Evolutionary conservation across 176 grass and related monocot species (phyloP).

Genomic region (Hsuehochloa calcarea): DNA sequence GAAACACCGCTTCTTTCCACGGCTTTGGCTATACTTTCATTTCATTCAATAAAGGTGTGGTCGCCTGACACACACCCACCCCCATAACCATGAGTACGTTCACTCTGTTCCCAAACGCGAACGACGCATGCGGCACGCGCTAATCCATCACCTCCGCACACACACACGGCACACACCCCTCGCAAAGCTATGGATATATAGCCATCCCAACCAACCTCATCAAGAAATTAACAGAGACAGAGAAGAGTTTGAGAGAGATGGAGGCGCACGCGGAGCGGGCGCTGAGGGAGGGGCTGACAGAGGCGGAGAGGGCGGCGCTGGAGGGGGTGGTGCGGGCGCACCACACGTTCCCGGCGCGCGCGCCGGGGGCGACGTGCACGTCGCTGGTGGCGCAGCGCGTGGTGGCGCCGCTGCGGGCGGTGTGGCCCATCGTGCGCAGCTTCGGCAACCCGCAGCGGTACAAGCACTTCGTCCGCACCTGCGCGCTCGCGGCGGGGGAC

Average conservation of each 20-base stretch:
- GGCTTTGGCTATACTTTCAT: no score
- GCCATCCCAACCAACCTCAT: no score
- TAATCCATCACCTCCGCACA: no score
- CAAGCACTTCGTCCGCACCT: slow-evolving; percentile 97
- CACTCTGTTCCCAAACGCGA: no score
- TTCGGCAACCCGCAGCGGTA: slow-evolving; percentile 82
- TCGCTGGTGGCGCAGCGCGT: slow-evolving; percentile 85
- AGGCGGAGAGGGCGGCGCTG: slow-evolving; percentile 27
- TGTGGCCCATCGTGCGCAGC: slow-evolving; percentile 83
- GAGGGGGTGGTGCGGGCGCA: slow-evolving; percentile 47
- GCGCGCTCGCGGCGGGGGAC: slow-evolving; percentile 53
- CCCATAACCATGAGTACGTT: no score
- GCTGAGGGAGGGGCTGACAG: slow-evolving; percentile 38
- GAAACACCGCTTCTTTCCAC: no score
- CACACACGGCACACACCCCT: no score
- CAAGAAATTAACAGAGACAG: no score
- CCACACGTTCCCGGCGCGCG: slow-evolving; percentile 53
- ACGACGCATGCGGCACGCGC: no score
- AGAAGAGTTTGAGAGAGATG: background rate
- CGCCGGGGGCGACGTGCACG: slow-evolving; percentile 50
- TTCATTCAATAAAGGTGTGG: no score
- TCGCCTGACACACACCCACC: no score
- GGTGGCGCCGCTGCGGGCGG: slow-evolving; percentile 58
- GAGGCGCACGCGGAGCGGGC: slow-evolving; percentile 41
- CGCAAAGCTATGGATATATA: no score